Conservation (phyloP, 2,329 filamentous ascomycete species). For the Epichloe scottii region DNA sequence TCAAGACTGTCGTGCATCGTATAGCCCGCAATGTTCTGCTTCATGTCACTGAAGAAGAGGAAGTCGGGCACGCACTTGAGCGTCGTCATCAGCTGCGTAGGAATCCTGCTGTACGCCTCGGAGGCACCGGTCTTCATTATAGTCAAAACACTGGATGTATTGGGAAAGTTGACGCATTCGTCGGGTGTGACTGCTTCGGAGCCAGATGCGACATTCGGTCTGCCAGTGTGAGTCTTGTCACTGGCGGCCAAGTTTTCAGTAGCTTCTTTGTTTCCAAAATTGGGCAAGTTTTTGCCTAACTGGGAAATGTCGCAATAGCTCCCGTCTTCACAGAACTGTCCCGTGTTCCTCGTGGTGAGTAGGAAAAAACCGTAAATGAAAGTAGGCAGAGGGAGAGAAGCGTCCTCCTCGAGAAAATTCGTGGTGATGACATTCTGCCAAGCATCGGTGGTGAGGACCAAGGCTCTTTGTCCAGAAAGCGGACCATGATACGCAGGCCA, state of each 20-base stretch:
- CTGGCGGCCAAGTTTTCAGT: not conserved
- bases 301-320: conserved; percentile 13
- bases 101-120: conserved; percentile 37
- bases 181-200: conserved; percentile 13
- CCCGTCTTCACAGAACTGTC: conserved; percentile 17
- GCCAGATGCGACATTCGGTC: not conserved
- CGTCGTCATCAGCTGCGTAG: conserved; percentile 41
- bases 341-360: conserved; percentile 19
- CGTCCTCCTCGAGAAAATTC: conserved; percentile 18
- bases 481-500: not conserved
- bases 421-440: conserved; percentile 9
- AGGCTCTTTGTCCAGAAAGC: conserved; percentile 6
- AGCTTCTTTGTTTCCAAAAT: not conserved
- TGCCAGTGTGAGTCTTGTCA: not conserved
- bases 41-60: conserved; percentile 46
- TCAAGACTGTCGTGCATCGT: conserved; percentile 34
- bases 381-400: conserved; percentile 16
- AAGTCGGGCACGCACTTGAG: conserved; percentile 37
- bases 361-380: conserved; percentile 19
- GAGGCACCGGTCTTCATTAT: conserved; percentile 47
- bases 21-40: conserved; percentile 31
- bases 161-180: conserved; percentile 27
- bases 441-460: not conserved
- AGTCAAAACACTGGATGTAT: conserved; percentile 33
- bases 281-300: conserved; percentile 5